Percentiles rank a stretch among this genome's conserved stretches.
Conservation (phyloP, 305 asterid genomes). For the Plantago rigida region DNA sequence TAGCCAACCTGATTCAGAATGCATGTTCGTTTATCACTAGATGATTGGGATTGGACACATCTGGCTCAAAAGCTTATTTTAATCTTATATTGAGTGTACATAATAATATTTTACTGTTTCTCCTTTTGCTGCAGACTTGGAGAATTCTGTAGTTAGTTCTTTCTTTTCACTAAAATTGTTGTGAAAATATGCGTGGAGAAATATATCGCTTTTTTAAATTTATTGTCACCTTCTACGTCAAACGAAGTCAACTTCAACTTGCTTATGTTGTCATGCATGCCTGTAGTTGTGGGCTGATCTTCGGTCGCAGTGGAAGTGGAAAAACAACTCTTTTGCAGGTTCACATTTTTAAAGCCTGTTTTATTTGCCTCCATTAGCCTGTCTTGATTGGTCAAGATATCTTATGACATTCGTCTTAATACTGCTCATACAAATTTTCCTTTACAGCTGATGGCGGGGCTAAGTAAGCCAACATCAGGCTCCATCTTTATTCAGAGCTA, state of each 20-base stretch:
- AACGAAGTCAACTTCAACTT: constrained; percentile 15
- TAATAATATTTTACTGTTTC: too few relatives aligned
- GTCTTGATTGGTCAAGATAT: constrained; percentile 3
- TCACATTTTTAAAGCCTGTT: constrained; percentile 14
- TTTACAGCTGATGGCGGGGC: constrained; percentile 76
- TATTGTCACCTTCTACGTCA: not conserved
- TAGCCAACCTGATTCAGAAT: too few relatives aligned
- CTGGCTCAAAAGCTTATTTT: too few relatives aligned
- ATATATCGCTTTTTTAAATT: constrained; percentile 7
- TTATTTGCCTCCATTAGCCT: constrained; percentile 9
- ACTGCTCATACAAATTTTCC: constrained; percentile 26
- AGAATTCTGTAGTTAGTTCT: not conserved
- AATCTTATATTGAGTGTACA: too few relatives aligned
- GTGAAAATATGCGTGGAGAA: constrained; percentile 2
- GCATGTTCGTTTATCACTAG: too few relatives aligned
- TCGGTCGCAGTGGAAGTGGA: constrained; percentile 95
- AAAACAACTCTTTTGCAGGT: constrained; percentile 91
- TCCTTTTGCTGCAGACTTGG: too few relatives aligned
- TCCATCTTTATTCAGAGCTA: constrained; percentile 57
- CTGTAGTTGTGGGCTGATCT: constrained; percentile 67
- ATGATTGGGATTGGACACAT: too few relatives aligned
- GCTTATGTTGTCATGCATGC: constrained; percentile 17
- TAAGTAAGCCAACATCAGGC: constrained; percentile 80
- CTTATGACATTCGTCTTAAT: constrained; percentile 13
- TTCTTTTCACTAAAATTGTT: constrained; percentile 11